These are phyloP conservation scores for Pyricularia pennisetigena DNA, from an alignment of 2,329 filamentous ascomycete genomes.

Conservation along the genomic window DNA sequence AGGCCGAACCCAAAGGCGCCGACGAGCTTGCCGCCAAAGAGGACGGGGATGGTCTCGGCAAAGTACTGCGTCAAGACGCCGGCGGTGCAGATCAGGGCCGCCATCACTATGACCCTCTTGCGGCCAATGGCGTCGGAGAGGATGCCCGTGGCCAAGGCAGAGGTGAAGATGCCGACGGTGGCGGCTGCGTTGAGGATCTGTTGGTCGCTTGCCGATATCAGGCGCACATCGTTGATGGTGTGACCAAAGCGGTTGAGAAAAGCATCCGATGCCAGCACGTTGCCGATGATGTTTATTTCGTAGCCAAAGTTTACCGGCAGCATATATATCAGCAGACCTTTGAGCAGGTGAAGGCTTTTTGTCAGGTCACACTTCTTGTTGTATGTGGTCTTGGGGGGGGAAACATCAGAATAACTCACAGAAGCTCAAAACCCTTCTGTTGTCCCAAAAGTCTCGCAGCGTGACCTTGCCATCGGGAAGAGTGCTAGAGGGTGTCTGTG, in stretches of 20 bases:
- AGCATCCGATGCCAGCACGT: conserved; percentile 18
- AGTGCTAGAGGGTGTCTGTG: not conserved
- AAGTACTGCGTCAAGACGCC: conserved; percentile 35
- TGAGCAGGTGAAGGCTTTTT: too few species aligned
- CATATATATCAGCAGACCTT: conserved; percentile 18
- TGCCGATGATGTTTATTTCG: conserved; percentile 18
- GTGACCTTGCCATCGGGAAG: not conserved
- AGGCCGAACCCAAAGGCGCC: conserved; percentile 18
- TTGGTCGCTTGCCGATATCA: conserved; percentile 17
- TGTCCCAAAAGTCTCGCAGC: not conserved
- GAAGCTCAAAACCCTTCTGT: not conserved
- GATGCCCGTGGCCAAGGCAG: conserved; percentile 18
- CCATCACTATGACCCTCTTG: conserved; percentile 46
- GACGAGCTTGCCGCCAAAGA: conserved; percentile 17
- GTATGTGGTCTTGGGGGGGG: too few species aligned
- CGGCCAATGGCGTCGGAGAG: conserved; percentile 55
- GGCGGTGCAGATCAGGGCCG: conserved; percentile 48
- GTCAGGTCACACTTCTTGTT: too few species aligned
- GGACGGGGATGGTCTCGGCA: conserved; percentile 12
- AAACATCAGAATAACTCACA: not conserved
- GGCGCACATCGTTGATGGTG: conserved; percentile 9
- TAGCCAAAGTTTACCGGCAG: conserved; percentile 21
- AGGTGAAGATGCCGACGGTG: conserved; percentile 19
- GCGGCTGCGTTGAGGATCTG: conserved; percentile 19
- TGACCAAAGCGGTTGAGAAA: conserved; percentile 18